Evolutionary conservation across 192 early-diverging fungal genomes (phyloP), one percentile per base, ranked within the genome.

Genomic region (Mortierella hygrophila): DNA sequence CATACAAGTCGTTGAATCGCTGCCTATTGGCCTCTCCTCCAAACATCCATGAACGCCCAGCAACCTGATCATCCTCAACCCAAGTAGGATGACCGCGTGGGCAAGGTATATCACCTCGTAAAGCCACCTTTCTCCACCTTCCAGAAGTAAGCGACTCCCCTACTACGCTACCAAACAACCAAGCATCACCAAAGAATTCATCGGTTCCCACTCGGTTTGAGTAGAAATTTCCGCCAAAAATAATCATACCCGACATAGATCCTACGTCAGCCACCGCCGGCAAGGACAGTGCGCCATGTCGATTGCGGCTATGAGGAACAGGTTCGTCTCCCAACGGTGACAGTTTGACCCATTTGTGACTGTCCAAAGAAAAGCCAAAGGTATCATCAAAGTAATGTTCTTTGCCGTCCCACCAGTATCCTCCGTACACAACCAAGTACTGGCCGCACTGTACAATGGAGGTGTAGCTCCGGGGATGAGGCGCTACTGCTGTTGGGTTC

Each of bases 1-100:
- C 79, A 74, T 69, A 80, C 72, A 80, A 55, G 44, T 80, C 79
- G 79, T 69, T 74, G 72, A 80, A 80, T 44, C 79, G 79, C 71
- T 80, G 41, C 60, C 79, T 80, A 41, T 80, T n/a, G 72, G 79
- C 79, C 63, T 80, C 79, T 49, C 79, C 79, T 80, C 79, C 79
- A 74, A 80, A 80, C 79, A 80, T 80, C 79, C 79, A 80, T 54
- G 79, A 74, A 68, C 79, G 79, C 69, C 79, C 79, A 68, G 63
- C 72, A 46, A 68, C 72, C 74, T 80, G 79, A 74, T 80, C 79
- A 23, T 80, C 79, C 42, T 60, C 46, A 49, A 80, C 79, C 79
- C 79, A 80, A 21, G 70, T 72, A 72, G 13, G 70, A 72, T 79
- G 78, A 23, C 78, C 78, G 15, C 78, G 78, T 44, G 78, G 68